Evolutionary conservation across 345 rosid genomes (phyloP), one percentile per base, ranked within the genome.

Genomic region (Capsella bursapastoris): DNA sequence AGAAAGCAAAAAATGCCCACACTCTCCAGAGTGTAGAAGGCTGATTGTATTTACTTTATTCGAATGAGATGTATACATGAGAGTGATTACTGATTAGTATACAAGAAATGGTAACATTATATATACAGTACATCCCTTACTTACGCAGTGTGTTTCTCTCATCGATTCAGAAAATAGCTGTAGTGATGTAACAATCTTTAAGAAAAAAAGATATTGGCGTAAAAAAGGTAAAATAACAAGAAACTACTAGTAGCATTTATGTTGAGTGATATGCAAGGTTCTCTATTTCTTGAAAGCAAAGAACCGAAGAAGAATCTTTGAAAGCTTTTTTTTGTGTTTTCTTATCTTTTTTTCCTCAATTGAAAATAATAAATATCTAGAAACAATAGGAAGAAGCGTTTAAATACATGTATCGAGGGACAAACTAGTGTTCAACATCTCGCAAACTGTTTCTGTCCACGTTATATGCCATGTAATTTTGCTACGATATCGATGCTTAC

Each of bases 181-280:
- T 6, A 9, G 4, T 53, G 7, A 6, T 5, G 4, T 43, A 38
- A 8, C 2, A 37, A 8, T 2, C 10, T 45, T 22, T 15, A 7
- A 8, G 11, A 37, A 34, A 8, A 37, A 7, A 53, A 8, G 2
- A 22, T 22, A 34, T 34, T 18, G 48, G 8, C 29, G 38, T 47
- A 35, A 37, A 1, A 18, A 60, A 31, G 25, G 51, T 11, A 2
- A 47, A 12, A 31, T 61, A 48, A 61, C 8, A 37, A 44, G 66
- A n/a, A 57, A 22, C 7, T 2, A 22, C 25, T 22, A 22, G 25
- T 22, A 40, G 52, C 61, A 50, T 58, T 67, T 59, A 0, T 34
- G 68, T 74, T 68, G 79, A 75, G 74, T 68, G 79, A 48, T 22
- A 75, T 68, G 49, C 47, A 68, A 75, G 79, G 57, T 59, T 75